Percentiles rank a stretch among this genome's conserved stretches.
phyloP scores from a whole-genome alignment of 208 protist genomes.

The Leishmania amazonensis region DNA sequence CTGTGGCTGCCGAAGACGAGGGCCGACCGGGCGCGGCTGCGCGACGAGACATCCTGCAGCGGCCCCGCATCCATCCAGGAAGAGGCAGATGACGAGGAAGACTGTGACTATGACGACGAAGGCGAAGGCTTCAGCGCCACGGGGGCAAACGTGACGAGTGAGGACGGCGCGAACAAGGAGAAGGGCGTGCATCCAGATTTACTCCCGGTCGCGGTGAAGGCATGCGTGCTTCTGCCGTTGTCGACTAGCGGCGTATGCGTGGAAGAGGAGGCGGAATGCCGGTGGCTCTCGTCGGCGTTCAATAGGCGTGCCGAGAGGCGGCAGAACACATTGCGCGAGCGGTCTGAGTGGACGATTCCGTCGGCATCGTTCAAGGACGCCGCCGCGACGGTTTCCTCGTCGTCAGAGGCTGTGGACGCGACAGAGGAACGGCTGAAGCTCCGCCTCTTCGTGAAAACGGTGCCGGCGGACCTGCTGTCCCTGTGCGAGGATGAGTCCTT shows the following conservation, averaged over 20 bases:
- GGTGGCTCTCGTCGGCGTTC: constrained; percentile 21
- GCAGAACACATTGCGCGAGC: constrained; percentile 15
- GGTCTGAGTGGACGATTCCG: constrained; percentile 20
- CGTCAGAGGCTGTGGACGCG: neutral
- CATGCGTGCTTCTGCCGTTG: constrained; percentile 18
- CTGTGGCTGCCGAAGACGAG: constrained; percentile 27
- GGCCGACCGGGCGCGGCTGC: constrained; percentile 10
- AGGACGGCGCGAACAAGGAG: neutral
- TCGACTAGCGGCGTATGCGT: neutral
- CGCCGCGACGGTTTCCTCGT: neutral
- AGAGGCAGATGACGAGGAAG: neutral
- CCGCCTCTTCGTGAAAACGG: constrained; percentile 67
- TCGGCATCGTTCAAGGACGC: neutral
- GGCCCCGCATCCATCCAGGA: neutral
- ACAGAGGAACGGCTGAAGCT: constrained; percentile 25
- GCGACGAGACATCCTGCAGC: neutral
- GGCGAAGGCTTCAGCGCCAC: neutral
- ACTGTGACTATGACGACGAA: too few species aligned
- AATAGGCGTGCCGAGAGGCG: neutral
- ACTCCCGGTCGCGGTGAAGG: constrained; percentile 28
- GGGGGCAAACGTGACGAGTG: neutral
- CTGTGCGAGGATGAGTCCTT: constrained; percentile 39
- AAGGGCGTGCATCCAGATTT: constrained; percentile 6
- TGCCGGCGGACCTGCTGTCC: constrained; percentile 46
- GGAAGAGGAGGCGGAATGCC: constrained; percentile 17